Base-by-base conservation (phyloP, 805 yeast genomes). In the Scheffersomyces spartinae region DNA sequence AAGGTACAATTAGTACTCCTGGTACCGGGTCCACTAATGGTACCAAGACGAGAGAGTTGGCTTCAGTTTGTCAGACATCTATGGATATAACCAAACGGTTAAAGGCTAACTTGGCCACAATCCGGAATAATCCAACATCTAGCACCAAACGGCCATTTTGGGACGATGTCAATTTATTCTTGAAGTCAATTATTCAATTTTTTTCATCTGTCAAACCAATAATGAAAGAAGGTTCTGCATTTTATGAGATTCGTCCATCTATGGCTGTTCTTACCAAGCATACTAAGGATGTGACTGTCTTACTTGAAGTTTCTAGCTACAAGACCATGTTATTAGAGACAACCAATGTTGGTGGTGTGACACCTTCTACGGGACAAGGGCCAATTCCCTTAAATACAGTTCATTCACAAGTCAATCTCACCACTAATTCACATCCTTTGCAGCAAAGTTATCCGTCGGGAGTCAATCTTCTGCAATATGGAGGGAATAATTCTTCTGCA, bases 271-370 rank as follows among this genome's bases (percentile, higher is more conserved):
- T 88, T 31, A 86, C 96, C 0, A 74, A 83, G 36, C 80, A 86
- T 3, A 83, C 95, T 4, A 88, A 88, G 42, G 97, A 88, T 43
- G 79, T 88, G 9, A 85, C 96, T 0, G 74, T 83, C n/a, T 62
- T 82, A 38, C 54, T 86, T 21, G 95, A 86, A 45, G 52, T 53
- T 4, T n/a, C n/a, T n/a, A n/a, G n/a, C n/a, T n/a, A n/a, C n/a
- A n/a, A n/a, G n/a, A n/a, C n/a, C n/a, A n/a, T n/a, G n/a, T n/a
- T n/a, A n/a, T n/a, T n/a, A n/a, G n/a, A n/a, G n/a, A n/a, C n/a
- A n/a, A n/a, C n/a, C n/a, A n/a, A n/a, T n/a, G n/a, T n/a, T n/a
- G n/a, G n/a, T n/a, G n/a, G n/a, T n/a, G n/a, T n/a, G n/a, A n/a
- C n/a, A n/a, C n/a, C n/a, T n/a, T n/a, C n/a, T n/a, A n/a, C n/a